These are phyloP conservation scores for Brachypodium distachyon DNA, from an alignment of 202 grass and related monocot genomes.

Conservation along the genomic window DNA sequence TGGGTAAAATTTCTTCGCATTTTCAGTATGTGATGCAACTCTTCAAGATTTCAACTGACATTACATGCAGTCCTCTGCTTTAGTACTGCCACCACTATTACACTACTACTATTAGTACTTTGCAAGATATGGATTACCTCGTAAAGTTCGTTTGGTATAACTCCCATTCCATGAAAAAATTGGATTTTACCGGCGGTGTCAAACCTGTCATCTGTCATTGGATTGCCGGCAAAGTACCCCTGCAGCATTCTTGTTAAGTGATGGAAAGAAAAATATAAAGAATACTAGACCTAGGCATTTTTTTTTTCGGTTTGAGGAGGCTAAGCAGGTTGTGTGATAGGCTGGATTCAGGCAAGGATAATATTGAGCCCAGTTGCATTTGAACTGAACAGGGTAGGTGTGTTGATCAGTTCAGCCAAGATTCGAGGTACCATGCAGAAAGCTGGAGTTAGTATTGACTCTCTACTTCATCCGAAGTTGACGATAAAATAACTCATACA, in stretches of 20 bases:
- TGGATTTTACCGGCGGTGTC: conserved; percentile 25
- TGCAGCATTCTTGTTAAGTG: neutral
- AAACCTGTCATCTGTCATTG: conserved; percentile 5
- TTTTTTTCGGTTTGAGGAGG: no score
- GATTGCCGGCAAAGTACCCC: conserved; percentile 63
- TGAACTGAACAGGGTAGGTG: neutral
- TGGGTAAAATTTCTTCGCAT: neutral
- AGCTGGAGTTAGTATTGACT: no score
- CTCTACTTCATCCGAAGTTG: no score
- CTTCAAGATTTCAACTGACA: neutral
- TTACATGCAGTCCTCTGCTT: neutral
- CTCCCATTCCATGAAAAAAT: conserved; percentile 43
- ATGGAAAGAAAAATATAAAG: neutral
- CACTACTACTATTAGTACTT: neutral
- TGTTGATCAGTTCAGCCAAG: neutral
- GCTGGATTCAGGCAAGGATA: neutral
- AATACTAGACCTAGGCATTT: neutral
- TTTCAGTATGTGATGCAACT: neutral
- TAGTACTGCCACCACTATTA: neutral
- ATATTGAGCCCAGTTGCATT: neutral
- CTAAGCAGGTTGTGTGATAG: neutral
- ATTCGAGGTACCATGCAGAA: neutral
- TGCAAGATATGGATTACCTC: conserved; percentile 27
- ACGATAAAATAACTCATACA: no score
- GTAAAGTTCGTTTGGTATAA: conserved; percentile 58